phyloP scores from a whole-genome alignment of 2,329 filamentous ascomycete species.

The Sporothrix pseudoabietina region DNA sequence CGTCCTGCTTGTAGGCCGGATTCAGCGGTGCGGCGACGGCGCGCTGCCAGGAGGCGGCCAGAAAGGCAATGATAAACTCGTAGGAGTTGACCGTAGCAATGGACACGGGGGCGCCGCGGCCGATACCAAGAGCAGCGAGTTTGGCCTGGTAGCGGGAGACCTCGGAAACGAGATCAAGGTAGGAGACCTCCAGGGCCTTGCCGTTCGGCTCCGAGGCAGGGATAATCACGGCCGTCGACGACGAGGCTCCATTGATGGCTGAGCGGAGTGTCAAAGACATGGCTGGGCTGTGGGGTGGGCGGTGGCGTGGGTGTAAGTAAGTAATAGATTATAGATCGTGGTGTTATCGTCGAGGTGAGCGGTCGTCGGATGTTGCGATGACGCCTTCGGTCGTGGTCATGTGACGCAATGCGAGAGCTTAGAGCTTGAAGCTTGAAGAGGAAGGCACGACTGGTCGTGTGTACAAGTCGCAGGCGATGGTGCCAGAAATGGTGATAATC shows the following conservation, averaged over 20 bases:
- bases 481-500: no score
- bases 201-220: conserved; percentile 58
- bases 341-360: not conserved
- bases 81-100: conserved; percentile 84
- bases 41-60: conserved; percentile 83
- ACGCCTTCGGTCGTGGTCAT: conserved; percentile 19
- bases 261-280: conserved; percentile 54
- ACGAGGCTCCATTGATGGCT: conserved; percentile 51
- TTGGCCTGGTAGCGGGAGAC: conserved; percentile 73
- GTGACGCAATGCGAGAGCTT: conserved; percentile 17
- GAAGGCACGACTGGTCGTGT: not conserved
- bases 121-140: conserved; percentile 73
- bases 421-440: not conserved
- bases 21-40: conserved; percentile 85
- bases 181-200: conserved; percentile 62
- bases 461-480: not conserved
- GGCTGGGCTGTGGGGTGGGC: not conserved
- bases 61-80: conserved; percentile 84
- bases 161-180: conserved; percentile 66
- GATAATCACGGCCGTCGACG: conserved; percentile 68
- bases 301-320: not conserved
- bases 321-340: not conserved
- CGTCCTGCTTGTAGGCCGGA: conserved; percentile 82
- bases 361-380: not conserved
- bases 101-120: conserved; percentile 70